Evolutionary conservation across 2,329 filamentous ascomycete species (phyloP).

Genomic region (Colletotrichum zoysiae): DNA sequence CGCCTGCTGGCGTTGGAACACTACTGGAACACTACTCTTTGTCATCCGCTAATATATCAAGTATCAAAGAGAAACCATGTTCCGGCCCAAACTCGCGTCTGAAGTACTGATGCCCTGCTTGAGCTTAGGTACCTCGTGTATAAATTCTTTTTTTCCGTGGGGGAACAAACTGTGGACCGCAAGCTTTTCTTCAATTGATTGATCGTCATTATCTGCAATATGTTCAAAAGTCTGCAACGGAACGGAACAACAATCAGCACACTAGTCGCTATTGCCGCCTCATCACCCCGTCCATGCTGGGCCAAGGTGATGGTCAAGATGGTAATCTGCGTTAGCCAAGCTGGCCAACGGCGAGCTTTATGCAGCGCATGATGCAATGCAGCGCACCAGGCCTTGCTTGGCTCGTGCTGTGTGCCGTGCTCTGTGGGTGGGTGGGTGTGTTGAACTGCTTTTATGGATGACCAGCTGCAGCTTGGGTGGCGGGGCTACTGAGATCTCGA

Average conservation of each 20-base stretch:
- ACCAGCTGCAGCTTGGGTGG: constrained; percentile 1
- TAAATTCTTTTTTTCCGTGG: neutral
- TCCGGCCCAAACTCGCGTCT: constrained; percentile 32
- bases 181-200: constrained; percentile 14
- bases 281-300: constrained; percentile 20
- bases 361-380: constrained; percentile 40
- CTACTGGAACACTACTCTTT: neutral
- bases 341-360: constrained; percentile 23
- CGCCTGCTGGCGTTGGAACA: neutral
- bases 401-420: constrained; percentile 7
- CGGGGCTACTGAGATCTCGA: constrained; percentile 15
- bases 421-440: neutral
- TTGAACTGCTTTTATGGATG: constrained; percentile 8
- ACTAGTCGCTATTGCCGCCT: neutral
- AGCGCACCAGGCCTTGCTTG: constrained; percentile 31
- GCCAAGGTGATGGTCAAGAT: constrained; percentile 23
- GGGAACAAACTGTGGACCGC: constrained; percentile 14
- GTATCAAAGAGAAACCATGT: constrained; percentile 6
- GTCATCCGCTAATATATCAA: constrained; percentile 4
- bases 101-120: constrained; percentile 30
- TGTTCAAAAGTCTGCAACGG: constrained; percentile 3
- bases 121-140: neutral
- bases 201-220: constrained; percentile 19
- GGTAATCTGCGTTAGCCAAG: constrained; percentile 1
- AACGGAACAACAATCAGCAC: constrained; percentile 14